Evolutionary conservation across 306 rosid species (phyloP), one percentile per base, ranked within the genome.

Genomic region (Prunus davidiana): DNA sequence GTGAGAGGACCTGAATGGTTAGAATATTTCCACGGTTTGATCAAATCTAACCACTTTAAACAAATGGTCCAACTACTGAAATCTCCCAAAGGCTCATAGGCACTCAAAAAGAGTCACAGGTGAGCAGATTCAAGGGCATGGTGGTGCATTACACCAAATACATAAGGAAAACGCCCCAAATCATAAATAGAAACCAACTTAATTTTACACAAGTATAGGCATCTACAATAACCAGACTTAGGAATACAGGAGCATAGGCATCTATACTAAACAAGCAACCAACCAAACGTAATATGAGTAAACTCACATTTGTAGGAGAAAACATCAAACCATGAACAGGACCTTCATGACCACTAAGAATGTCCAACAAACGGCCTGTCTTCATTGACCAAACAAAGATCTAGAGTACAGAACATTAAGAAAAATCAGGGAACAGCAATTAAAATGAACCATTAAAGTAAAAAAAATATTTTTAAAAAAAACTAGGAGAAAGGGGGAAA

Each of bases 341-440:
- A 66, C 97, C 97, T 87, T 89, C 99, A 76, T 95, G 99, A 78
- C 97, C 93, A 65, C 99, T 92, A 52, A 95, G 97, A 66, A 87
- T 79, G 66, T 92, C 97, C 91, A 89, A 83, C 82, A 92, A 81
- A 15, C 89, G 89, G n/a, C 96, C 90, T 2, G 96, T 95, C 85
- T 87, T 92, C 96, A 90, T 90, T 2, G 97, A 87, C 99, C 99
- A 95, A 28, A 95, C 97, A 87, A 87, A 95, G 76, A 95, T 88
- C 99, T 95, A 80, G 81, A 58, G 57, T 30, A 76, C 46, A 67
- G 34, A 79, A 58, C 75, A 64, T 65, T 57, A 19, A 45, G 52
- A 76, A 64, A 52, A 76, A n/a, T 47, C 50, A 43, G 76, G 72
- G 19, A 10, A 73, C 69, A 52, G 58, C 18, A 64, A 78, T 4